A percentile compares a stretch with the other conserved stretches of the same genome.
Conservation (phyloP, 2,329 filamentous ascomycete species). For the Aspergillus amoenus region DNA sequence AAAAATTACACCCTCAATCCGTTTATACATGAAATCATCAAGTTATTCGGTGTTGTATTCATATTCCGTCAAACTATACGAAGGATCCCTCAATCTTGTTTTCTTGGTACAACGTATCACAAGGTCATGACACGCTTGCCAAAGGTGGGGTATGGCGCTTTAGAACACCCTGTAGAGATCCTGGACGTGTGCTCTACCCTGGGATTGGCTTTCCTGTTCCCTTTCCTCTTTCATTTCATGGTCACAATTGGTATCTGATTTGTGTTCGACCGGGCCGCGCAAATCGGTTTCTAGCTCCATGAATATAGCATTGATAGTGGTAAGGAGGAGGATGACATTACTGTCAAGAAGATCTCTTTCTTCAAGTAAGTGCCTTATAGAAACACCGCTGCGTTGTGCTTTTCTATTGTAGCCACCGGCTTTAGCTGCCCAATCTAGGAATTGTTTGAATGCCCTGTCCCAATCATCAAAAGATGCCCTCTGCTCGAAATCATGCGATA, state of each 20-base stretch:
- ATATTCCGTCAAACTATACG: too few species aligned
- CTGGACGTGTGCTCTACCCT: too few species aligned
- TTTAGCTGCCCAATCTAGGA: background rate
- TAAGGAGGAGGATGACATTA: background rate
- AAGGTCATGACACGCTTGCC: too few species aligned
- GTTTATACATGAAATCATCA: too few species aligned
- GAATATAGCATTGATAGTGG: background rate
- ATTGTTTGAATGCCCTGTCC: background rate
- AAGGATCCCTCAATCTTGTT: too few species aligned
- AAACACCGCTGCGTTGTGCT: background rate
- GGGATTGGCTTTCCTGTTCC: too few species aligned
- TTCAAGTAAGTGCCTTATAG: background rate
- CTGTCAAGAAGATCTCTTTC: background rate
- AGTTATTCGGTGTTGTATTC: too few species aligned
- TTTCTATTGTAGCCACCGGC: background rate
- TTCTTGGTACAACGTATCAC: too few species aligned
- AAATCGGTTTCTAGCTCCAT: background rate
- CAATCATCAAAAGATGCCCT: background rate
- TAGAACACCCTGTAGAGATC: too few species aligned
- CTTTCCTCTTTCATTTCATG: too few species aligned
- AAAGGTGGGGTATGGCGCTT: too few species aligned
- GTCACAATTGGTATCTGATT: background rate
- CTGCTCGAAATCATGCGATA: background rate
- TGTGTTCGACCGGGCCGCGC: background rate
- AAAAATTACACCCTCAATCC: too few species aligned